Evolutionary conservation across 176 grass and related monocot species (phyloP).

Genomic region (Triticum timopheevii): DNA sequence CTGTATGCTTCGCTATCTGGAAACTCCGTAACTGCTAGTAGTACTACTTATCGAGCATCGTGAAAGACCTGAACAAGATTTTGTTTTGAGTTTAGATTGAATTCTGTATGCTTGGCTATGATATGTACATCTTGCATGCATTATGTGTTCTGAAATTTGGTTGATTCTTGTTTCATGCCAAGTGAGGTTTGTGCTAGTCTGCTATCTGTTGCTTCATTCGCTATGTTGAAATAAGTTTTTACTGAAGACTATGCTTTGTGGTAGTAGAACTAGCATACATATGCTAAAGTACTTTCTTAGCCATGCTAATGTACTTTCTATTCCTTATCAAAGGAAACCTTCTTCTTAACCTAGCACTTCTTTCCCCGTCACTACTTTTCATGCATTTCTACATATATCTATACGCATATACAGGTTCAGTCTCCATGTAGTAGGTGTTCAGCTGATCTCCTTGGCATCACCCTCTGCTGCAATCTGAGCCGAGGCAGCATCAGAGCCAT

Average conservation of each 20-base stretch:
- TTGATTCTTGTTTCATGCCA: too few species aligned
- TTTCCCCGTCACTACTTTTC: background rate
- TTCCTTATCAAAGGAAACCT: background rate
- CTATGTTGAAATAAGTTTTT: background rate
- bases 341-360: slow-evolving; percentile 16
- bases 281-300: background rate
- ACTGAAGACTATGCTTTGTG: background rate
- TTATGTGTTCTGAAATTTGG: background rate
- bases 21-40: background rate
- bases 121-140: background rate
- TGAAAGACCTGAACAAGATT: too few species aligned
- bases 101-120: too few species aligned
- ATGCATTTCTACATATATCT: slow-evolving; percentile 26
- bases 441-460: slow-evolving; percentile 49
- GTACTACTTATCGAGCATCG: too few species aligned
- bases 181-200: background rate
- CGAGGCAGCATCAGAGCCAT: slow-evolving; percentile 24
- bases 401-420: slow-evolving; percentile 43
- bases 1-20: background rate
- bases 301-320: background rate
- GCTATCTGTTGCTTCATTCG: background rate
- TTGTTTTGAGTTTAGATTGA: too few species aligned
- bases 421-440: background rate
- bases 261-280: background rate
- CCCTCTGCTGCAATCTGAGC: slow-evolving; percentile 45